A percentile compares a stretch with the other conserved stretches of the same genome.
Conservation (phyloP, 495 filamentous ascomycete genomes). For the Penicillium bialowiezense region DNA sequence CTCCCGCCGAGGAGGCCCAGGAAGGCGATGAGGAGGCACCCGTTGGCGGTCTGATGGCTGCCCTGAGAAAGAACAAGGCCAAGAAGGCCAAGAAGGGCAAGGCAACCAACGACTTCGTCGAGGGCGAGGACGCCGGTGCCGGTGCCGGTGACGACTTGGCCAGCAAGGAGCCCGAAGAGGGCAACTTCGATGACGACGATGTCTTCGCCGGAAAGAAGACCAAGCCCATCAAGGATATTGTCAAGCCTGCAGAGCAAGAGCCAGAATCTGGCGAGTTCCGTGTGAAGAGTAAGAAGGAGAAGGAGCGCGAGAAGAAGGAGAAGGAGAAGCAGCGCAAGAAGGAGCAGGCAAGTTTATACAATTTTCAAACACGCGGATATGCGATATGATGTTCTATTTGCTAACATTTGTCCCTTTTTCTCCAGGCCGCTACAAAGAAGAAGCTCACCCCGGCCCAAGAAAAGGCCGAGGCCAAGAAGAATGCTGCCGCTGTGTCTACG, state of each 20-base stretch:
- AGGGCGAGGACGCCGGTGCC: conserved; percentile 59
- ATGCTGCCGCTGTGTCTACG: conserved; percentile 42
- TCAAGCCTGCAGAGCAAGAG: conserved; percentile 45
- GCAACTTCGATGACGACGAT: conserved; percentile 80
- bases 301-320: conserved; percentile 93
- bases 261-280: conserved; percentile 61
- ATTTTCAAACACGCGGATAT: neutral
- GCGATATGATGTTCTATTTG: neutral
- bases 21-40: conserved; percentile 51
- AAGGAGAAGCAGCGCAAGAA: conserved; percentile 90
- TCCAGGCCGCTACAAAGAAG: conserved; percentile 63
- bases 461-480: conserved; percentile 30
- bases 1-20: conserved; percentile 44
- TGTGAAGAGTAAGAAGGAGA: conserved; percentile 91
- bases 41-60: conserved; percentile 74
- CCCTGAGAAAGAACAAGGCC: conserved; percentile 82
- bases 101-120: conserved; percentile 67
- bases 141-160: conserved; percentile 35
- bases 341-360: conserved; percentile 62
- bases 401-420: conserved; percentile 11
- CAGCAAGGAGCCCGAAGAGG: conserved; percentile 79
- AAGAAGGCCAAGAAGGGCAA: conserved; percentile 94
- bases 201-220: conserved; percentile 67
- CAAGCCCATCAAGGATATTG: conserved; percentile 52
- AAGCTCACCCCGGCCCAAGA: conserved; percentile 37